These are phyloP conservation scores for Penicillium sp. DNA, from an alignment of 2,329 filamentous ascomycete species.

Conservation along the genomic window DNA sequence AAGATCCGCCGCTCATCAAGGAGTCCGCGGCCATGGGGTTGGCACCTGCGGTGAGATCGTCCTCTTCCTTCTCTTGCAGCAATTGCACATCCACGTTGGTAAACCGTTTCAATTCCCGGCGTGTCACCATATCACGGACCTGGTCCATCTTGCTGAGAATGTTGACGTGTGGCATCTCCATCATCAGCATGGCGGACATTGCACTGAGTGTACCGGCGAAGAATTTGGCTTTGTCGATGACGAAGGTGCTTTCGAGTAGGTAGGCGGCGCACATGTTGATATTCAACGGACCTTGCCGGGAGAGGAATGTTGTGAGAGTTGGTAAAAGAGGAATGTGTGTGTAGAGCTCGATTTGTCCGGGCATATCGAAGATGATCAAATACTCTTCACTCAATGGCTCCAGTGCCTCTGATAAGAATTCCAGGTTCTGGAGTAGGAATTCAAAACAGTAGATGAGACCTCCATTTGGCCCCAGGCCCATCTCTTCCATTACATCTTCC, in stretches of 20 bases:
- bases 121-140: conserved; percentile 81
- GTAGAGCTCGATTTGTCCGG: conserved; percentile 97
- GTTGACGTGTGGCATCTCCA: conserved; percentile 95
- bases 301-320: conserved; percentile 75
- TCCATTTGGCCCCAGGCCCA: conserved; percentile 85
- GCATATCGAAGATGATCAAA: conserved; percentile 97
- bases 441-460: conserved; percentile 96
- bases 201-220: conserved; percentile 93
- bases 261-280: conserved; percentile 92
- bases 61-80: conserved; percentile 63
- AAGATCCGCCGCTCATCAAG: conserved; percentile 77
- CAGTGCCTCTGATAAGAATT: conserved; percentile 82
- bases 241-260: conserved; percentile 91
- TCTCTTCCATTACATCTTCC: conserved; percentile 95
- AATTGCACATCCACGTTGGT: conserved; percentile 80
- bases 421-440: conserved; percentile 89
- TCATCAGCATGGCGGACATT: conserved; percentile 99
- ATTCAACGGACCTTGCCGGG: conserved; percentile 74
- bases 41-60: conserved; percentile 51
- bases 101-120: conserved; percentile 85
- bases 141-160: conserved; percentile 98
- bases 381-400: conserved; percentile 90
- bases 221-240: conserved; percentile 94
- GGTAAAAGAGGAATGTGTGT: conserved; percentile 94
- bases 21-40: conserved; percentile 66